These are phyloP conservation scores for Isoetes taiwanensis DNA, from an alignment of 75 land plant genomes.

Conservation along the genomic window DNA sequence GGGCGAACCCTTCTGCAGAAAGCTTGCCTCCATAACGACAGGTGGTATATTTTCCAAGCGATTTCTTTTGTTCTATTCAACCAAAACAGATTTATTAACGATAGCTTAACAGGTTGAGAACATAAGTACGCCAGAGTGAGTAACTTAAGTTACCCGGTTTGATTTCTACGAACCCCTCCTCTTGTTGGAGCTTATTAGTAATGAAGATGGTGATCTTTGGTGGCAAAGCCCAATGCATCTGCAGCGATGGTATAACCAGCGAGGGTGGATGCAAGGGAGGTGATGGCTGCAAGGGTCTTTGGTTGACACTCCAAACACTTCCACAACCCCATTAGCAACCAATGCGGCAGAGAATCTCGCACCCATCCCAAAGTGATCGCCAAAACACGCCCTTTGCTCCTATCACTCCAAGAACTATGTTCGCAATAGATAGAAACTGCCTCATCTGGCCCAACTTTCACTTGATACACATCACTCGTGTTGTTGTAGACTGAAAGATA, in stretches of 20 bases:
- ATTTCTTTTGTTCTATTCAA: background rate
- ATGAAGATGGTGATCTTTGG: background rate
- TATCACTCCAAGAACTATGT: background rate
- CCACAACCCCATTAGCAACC: conserved; percentile 4
- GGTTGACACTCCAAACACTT: background rate
- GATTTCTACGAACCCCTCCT: background rate
- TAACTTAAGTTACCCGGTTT: background rate
- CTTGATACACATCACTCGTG: background rate
- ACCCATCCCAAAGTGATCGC: background rate
- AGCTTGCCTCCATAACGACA: background rate
- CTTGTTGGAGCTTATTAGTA: background rate
- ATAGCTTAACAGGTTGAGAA: too few relatives aligned
- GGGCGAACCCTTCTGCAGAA: background rate
- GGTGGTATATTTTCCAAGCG: background rate
- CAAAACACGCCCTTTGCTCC: background rate
- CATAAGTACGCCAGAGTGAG: background rate
- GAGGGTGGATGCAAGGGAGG: background rate
- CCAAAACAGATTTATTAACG: background rate
- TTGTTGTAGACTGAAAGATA: conserved; percentile 2
- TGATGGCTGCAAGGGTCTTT: background rate
- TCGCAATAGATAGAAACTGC: background rate
- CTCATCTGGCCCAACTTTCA: conserved; percentile 4
- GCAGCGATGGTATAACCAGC: background rate
- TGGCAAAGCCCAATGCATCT: background rate
- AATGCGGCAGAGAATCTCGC: background rate